A percentile compares a stretch with the other conserved stretches of the same genome.
Evolutionary conservation across 1,139 yeast species (phyloP).

Genomic region (Geotrichum aggregatum): DNA sequence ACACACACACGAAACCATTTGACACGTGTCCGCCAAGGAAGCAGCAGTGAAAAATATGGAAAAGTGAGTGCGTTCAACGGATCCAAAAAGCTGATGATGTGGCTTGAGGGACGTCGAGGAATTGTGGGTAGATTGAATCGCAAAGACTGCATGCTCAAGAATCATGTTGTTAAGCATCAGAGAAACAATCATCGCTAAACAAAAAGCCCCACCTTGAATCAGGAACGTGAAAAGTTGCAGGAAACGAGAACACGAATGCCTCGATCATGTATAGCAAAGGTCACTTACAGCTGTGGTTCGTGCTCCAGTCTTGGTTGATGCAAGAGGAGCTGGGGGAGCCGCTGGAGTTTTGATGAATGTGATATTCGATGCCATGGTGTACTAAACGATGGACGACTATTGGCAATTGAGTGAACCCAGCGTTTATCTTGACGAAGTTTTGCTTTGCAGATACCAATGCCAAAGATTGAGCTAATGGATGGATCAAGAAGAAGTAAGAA

Average conservation of each 20-base stretch:
- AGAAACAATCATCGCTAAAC: too few relatives aligned
- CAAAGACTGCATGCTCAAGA: not conserved
- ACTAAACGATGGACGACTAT: too few relatives aligned
- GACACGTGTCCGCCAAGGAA: not conserved
- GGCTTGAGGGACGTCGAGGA: too few relatives aligned
- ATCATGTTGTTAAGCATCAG: not conserved
- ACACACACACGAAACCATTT: not conserved
- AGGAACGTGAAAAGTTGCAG: not conserved
- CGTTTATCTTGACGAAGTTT: too few relatives aligned
- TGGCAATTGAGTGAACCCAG: too few relatives aligned
- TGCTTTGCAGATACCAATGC: too few relatives aligned
- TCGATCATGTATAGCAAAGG: too few relatives aligned
- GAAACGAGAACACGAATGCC: not conserved
- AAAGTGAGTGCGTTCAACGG: not conserved
- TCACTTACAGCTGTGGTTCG: constrained; percentile 50
- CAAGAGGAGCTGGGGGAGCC: constrained; percentile 50
- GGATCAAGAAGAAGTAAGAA: too few relatives aligned
- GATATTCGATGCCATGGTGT: constrained; percentile 25
- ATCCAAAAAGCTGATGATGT: not conserved
- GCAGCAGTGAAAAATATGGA: not conserved
- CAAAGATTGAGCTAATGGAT: too few relatives aligned
- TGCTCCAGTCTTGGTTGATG: constrained; percentile 53
- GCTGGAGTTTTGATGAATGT: constrained; percentile 58
- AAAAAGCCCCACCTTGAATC: not conserved
- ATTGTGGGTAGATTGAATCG: too few relatives aligned